A percentile compares a stretch with the other conserved stretches of the same genome.
These are phyloP conservation scores for Pseudonitzschia multiseries DNA, from an alignment of 108 stramenopile species.

Conservation along the genomic window DNA sequence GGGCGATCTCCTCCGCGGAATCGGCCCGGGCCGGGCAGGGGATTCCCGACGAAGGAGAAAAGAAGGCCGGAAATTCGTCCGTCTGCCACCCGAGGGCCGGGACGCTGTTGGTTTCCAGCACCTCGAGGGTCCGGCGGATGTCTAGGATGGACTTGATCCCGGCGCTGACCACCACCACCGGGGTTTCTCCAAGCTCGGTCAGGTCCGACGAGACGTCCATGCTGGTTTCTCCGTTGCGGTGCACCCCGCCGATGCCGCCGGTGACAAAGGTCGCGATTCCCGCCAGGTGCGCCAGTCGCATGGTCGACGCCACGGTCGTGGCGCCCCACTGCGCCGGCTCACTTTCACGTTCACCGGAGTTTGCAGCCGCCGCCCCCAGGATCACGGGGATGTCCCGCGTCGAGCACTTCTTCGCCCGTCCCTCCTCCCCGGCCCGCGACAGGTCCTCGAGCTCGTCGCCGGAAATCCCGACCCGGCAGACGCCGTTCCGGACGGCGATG, in stretches of 20 bases:
- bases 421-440: constrained; percentile 70
- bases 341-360: neutral
- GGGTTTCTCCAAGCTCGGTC: constrained; percentile 87
- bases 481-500: constrained; percentile 85
- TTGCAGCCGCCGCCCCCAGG: constrained; percentile 30
- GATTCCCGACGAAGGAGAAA: constrained; percentile 82
- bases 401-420: constrained; percentile 81
- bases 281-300: constrained; percentile 86
- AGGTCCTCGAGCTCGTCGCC: constrained; percentile 83
- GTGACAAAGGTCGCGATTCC: constrained; percentile 93
- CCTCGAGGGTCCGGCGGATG: constrained; percentile 91
- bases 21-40: constrained; percentile 66
- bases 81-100: constrained; percentile 76
- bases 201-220: constrained; percentile 96
- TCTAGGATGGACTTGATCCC: constrained; percentile 98
- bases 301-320: constrained; percentile 95
- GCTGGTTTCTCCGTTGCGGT: constrained; percentile 81
- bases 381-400: constrained; percentile 85
- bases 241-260: constrained; percentile 94
- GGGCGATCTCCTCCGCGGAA: constrained; percentile 74
- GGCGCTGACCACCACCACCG: constrained; percentile 94
- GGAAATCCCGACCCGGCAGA: constrained; percentile 77
- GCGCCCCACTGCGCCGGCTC: constrained; percentile 49
- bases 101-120: constrained; percentile 95
- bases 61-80: constrained; percentile 96